Evolutionary conservation across 441 rosid genomes (phyloP), one percentile per base, ranked within the genome.

Genomic region (Capsella rubella): DNA sequence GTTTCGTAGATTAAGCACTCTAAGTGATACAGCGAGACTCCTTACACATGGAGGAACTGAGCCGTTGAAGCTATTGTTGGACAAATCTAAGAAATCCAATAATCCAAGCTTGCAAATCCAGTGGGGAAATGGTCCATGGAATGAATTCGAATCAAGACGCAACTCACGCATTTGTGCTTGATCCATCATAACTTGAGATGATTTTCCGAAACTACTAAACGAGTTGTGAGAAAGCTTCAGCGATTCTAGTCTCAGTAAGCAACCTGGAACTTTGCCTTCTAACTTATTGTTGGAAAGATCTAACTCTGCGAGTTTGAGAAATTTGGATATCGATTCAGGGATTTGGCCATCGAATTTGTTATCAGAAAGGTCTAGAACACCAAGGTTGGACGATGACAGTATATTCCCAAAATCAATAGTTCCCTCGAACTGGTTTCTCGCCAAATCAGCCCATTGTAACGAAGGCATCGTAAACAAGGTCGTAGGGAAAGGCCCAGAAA

Each of bases 391-490:
- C 0, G 49, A 45, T n/a, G 8, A 6, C 0, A 18, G n/a, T n/a
- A 1, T 6, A 5, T n/a, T 45, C 49, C 8, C 18, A 14, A 45
- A 45, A 2, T 45, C 9, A 14, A 45, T 14, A 45, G 49, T 3
- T 45, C 49, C 49, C 8, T 1, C 6, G 18, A 45, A 45, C 0
- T 45, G 8, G 8, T 50, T 50, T 21, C 3, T 1, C 6, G 0
- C 1, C 6, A 55, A 31, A 3, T 3, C 0, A n/a, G 4, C 32
- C 32, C 0, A 0, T 0, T 11, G 5, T 51, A 51, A 11, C 15
- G n/a, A 51, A 25, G 56, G 56, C 1, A 51, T 25, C 32, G 15
- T 25, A 32, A 12, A 3, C 4, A 51, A 4, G 8, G 1, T 25
- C 4, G 31, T 51, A 31, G 34, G 34, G 34, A 31, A 31, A 31